Percentiles rank a stretch among this genome's conserved stretches.
Evolutionary conservation across 805 yeast genomes (phyloP).

Genomic region (Allodekkera sacchari): DNA sequence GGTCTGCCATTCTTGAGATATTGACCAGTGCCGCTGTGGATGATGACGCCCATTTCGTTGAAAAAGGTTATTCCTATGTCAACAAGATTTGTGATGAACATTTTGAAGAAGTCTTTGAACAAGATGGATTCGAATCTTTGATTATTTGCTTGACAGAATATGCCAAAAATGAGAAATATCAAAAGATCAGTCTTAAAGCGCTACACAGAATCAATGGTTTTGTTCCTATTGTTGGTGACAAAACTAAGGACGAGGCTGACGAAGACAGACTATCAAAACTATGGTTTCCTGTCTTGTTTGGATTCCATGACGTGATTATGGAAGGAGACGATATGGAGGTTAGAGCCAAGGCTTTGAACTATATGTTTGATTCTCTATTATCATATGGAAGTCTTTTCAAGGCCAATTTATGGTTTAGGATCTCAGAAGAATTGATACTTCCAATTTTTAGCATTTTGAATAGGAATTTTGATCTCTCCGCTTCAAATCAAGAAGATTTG

Average conservation of each 20-base stretch:
- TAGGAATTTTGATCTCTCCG: constrained; percentile 63
- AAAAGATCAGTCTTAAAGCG: constrained; percentile 72
- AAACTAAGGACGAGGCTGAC: constrained; percentile 10
- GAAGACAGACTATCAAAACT: constrained; percentile 41
- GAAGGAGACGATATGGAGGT: constrained; percentile 91
- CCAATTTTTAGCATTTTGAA: constrained; percentile 83
- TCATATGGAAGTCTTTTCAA: constrained; percentile 74
- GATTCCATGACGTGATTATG: constrained; percentile 86
- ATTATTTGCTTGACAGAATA: constrained; percentile 71
- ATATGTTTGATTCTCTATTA: constrained; percentile 72
- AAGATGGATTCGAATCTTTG: constrained; percentile 60
- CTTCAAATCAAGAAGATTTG: constrained; percentile 64
- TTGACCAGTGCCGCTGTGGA: constrained; percentile 61
- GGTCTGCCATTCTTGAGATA: constrained; percentile 83
- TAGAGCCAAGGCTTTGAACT: constrained; percentile 77
- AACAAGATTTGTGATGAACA: constrained; percentile 54
- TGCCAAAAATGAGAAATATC: constrained; percentile 78
- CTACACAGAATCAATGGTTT: constrained; percentile 63
- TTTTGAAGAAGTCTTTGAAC: constrained; percentile 53
- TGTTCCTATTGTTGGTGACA: constrained; percentile 47
- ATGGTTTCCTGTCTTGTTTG: constrained; percentile 83
- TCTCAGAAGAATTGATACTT: constrained; percentile 71
- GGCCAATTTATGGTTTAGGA: constrained; percentile 70
- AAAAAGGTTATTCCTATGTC: constrained; percentile 55
- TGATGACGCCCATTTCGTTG: constrained; percentile 52